These are phyloP conservation scores for Wickerhamiella azyma DNA, from an alignment of 805 yeast genomes.

Conservation along the genomic window DNA sequence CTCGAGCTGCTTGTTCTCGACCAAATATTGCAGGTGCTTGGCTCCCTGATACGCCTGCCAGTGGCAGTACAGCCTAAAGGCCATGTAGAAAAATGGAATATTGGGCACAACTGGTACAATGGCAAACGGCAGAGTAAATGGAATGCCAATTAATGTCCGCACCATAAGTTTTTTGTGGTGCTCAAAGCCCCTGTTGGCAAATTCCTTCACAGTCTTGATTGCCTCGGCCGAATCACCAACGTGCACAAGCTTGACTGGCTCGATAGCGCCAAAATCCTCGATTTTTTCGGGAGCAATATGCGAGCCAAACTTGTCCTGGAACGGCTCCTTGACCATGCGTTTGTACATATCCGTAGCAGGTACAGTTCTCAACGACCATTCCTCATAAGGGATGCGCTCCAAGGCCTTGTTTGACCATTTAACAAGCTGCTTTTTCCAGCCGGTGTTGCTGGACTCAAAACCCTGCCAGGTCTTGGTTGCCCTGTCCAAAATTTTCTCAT, in stretches of 20 bases:
- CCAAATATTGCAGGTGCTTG: slow-evolving; percentile 45
- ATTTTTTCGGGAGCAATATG: slow-evolving; percentile 6
- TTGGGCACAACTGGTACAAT: slow-evolving; percentile 80
- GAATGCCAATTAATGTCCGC: slow-evolving; percentile 46
- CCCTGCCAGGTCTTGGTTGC: slow-evolving; percentile 52
- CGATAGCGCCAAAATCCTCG: slow-evolving; percentile 20
- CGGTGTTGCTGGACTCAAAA: slow-evolving; percentile 39
- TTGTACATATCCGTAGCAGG: slow-evolving; percentile 55
- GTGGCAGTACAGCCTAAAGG: slow-evolving; percentile 74
- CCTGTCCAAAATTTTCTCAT: slow-evolving; percentile 32
- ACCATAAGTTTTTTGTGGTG: slow-evolving; percentile 45
- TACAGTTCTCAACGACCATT: slow-evolving; percentile 55
- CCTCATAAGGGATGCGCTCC: slow-evolving; percentile 65
- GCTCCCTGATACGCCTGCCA: slow-evolving; percentile 67
- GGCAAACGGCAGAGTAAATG: slow-evolving; percentile 68
- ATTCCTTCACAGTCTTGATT: slow-evolving; percentile 28
- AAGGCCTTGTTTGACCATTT: slow-evolving; percentile 37
- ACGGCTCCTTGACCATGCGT: slow-evolving; percentile 28
- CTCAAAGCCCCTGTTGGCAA: slow-evolving; percentile 33
- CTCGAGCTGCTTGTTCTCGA: slow-evolving; percentile 32
- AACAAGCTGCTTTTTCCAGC: slow-evolving; percentile 49
- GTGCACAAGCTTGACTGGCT: slow-evolving; percentile 27
- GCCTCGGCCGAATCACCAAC: slow-evolving; percentile 25
- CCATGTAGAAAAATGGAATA: slow-evolving; percentile 77
- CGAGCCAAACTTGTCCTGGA: not conserved